Base-by-base conservation (phyloP, 1,284 basidiomycete species). In the Malassezia japonica region DNA sequence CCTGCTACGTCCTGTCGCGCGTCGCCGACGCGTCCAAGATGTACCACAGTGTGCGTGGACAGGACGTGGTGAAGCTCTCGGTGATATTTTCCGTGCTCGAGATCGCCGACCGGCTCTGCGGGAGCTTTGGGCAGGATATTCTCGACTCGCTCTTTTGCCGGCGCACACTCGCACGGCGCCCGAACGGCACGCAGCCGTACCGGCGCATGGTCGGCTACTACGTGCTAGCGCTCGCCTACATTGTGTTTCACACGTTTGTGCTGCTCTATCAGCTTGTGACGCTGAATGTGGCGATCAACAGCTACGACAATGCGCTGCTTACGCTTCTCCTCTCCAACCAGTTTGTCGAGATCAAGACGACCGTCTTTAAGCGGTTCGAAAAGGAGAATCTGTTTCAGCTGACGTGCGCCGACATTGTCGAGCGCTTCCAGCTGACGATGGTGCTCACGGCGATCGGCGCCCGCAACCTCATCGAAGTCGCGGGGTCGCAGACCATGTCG, bases 351-450 rank as follows among this genome's bases (percentile, higher is more conserved):
- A 98, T 98, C 76, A 99, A 99, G 75, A 91, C 92, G 32, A 91
- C 77, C 64, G 94, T 99, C 0, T 99, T 99, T 81, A 99, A 98
- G 76, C 96, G 87, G 73, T 98, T 99, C 64, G 94, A 98, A 73
- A 99, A 96, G 74, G 94, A 98, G 68, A 96, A 87, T 67, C 79
- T 99, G n/a, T 96, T 99, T 72, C 94, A 99, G 74, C 91, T 99
- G 59, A 94, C 90, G 18, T 72, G 70, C 48, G 70, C 70, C 40
- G 94, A 99, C 73, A 95, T 99, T 57, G 94, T 98, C 24, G 94
- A 99, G 74, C 84, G 94, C 1, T 99, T 98, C 68, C 90, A 89
- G 6, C 80, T 99, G 4, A 80, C 82, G 7, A 75, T 96, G 15
- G 95, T 98, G 89, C 81, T 99, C 6, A 78, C 80, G 34, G 83